Evolutionary conservation across 805 yeast species (phyloP), one percentile per base, ranked within the genome.

Genomic region (Candida nemodendra): DNA sequence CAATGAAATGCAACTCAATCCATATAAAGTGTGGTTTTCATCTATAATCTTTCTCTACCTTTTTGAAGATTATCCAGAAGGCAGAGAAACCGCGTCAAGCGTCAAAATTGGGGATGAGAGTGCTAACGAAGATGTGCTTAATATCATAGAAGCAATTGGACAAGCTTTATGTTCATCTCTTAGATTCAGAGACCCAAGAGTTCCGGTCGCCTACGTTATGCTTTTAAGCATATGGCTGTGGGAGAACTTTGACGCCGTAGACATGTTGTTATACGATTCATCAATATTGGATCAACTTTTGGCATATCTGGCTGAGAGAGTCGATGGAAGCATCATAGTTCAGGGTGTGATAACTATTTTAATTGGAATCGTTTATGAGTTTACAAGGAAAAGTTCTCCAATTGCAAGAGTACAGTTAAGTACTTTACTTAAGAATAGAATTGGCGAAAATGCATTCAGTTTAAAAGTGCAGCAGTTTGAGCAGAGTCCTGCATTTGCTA

Each of bases 11-110:
- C 76, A 80, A 37, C 62, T 90, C 23, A 91, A 93, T 48, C 97
- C 99, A 0, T 93, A 89, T 56, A 78, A 80, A 51, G 62, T 79
- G 1, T 93, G 95, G 93, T 90, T 91, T 62, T 78, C 96, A 0
- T 67, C 84, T 2, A 73, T 79, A 4, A 65, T 87, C 4, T 56
- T 91, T 16, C 67, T 84, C 29, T 76, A 74, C 38, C 56, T 89
- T 2, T 73, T 89, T 44, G 76, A 75, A 38, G 82, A 74, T 26
- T 65, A 62, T 42, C 69, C 69, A 4, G 77, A 71, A 14, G 64
- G 76, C 13, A 74, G 76, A 45, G 65, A 66, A 6, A 42, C 69
- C 11, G 72, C 83, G 0, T 60, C 76, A 31, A 53, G 57, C 0
- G 66, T 86, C n/a, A 62, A 59, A 3, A 61, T 76, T 23, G 95